Conservation (phyloP, 2,329 filamentous ascomycete species). For the Epichloe coenophiala region DNA sequence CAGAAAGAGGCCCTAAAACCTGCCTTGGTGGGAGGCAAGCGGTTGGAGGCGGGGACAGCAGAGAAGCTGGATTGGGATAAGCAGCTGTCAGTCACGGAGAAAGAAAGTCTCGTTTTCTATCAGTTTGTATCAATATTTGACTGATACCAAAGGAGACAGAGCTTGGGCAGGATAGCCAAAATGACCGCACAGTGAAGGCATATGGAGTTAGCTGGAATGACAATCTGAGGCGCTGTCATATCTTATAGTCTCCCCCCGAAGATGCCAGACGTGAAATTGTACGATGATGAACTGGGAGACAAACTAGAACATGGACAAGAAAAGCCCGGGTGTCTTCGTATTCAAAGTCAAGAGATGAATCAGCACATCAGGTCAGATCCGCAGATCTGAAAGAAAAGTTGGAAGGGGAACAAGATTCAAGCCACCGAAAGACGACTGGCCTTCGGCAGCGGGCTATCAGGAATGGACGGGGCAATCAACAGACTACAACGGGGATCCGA, state of each 20-base stretch:
- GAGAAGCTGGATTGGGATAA: not conserved
- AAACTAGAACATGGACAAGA: not conserved
- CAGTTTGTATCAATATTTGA: not conserved
- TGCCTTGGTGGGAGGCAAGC: not conserved
- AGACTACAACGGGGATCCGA: not conserved
- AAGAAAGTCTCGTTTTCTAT: not conserved
- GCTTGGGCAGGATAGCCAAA: not conserved
- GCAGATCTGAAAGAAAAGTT: not conserved
- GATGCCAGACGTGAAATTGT: not conserved
- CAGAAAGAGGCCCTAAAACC: not conserved
- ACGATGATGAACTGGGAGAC: not conserved
- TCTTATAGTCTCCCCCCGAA: not conserved
- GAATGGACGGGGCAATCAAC: not conserved
- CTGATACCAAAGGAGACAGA: not conserved
- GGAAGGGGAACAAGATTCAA: not conserved
- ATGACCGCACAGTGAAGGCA: not conserved
- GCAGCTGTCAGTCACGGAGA: not conserved
- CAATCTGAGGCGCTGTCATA: not conserved
- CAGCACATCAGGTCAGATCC: not conserved
- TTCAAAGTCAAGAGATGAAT: not conserved
- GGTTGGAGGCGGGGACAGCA: not conserved
- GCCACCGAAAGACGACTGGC: constrained; percentile 1
- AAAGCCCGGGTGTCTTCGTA: not conserved
- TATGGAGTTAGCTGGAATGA: not conserved
- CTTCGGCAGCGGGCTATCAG: not conserved